Conservation (phyloP, 768 basidiomycete species). For the Pleurotus tuoliensis region DNA sequence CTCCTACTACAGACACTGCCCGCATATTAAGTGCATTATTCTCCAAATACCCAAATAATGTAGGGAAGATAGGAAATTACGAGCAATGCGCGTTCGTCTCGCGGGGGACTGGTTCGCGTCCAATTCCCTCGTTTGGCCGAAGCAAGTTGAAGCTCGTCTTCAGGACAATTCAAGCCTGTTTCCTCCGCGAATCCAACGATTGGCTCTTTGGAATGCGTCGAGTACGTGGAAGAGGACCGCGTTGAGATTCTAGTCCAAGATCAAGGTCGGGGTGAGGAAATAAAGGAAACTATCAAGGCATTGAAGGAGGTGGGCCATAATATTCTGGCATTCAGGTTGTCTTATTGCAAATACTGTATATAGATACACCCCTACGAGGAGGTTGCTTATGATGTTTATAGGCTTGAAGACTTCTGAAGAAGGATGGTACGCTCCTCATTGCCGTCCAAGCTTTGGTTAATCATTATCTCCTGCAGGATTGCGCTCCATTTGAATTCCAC, state of each 20-base stretch:
- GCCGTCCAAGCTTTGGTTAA: no score
- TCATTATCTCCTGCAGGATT: no score
- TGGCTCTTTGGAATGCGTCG: slow-evolving; percentile 38
- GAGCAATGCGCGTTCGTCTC: slow-evolving; percentile 52
- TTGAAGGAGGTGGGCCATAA: slow-evolving; percentile 38
- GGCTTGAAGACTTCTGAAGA: slow-evolving; percentile 35
- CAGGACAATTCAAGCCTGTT: slow-evolving; percentile 45
- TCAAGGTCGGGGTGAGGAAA: slow-evolving; percentile 27
- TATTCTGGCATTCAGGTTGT: background rate
- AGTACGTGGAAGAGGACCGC: slow-evolving; percentile 48
- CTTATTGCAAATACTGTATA: background rate
- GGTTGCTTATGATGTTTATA: slow-evolving; percentile 55
- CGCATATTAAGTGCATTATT: slow-evolving; percentile 43
- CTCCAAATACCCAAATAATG: slow-evolving; percentile 33
- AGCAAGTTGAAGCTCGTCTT: background rate
- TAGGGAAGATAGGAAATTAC: slow-evolving; percentile 52
- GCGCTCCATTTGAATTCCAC: no score
- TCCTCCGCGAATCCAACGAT: slow-evolving; percentile 40
- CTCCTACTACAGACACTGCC: slow-evolving; percentile 37
- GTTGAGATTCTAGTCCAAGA: slow-evolving; percentile 49
- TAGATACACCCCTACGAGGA: slow-evolving; percentile 57
- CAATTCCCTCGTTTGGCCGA: background rate
- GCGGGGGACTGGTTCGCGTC: slow-evolving; percentile 45
- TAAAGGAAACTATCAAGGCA: slow-evolving; percentile 37
- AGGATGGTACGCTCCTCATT: no score